Base-by-base conservation (phyloP, 169 alveolate species). In the Cryptosporidium ubiquitum region DNA sequence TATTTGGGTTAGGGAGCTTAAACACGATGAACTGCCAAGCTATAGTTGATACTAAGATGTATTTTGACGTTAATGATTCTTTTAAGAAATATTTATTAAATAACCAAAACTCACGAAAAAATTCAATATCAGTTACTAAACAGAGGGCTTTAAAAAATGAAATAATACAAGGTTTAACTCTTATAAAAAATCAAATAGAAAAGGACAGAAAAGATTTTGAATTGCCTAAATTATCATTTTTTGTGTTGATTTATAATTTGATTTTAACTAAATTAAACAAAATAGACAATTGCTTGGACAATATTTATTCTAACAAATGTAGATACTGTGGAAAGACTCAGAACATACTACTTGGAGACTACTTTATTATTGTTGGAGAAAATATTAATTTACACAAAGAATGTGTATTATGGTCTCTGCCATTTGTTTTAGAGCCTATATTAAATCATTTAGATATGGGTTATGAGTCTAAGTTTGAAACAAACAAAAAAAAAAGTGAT, bases 381-480 rank as follows among this genome's bases (percentile, higher is more conserved):
- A 73, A 51, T 37, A 39, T 29, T 35, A 9, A 33, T 31, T 10
- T 73, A 18, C 89, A 79, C 68, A 79, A 79, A 61, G 89, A 79
- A 79, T 79, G 89, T 44, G 61, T 79, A 14, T 26, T 79, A 12
- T 79, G 89, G 89, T 79, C 89, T 9, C 74, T 79, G 14, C 89
- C 89, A 9, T 79, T 79, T 79, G 44, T 66, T 26, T 44, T 79
- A 33, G 89, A 79, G 40, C 89, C 89, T 9, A 42, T 79, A 14
- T 79, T 79, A 79, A 79, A 79, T 40, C 37, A 40, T 39, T 33
- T 79, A 23, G 89, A 52, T 35, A 58, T 79, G 73, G 89, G 89
- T 40, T 79, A 79, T 66, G 89, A 79, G 31, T 79, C 89, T 14
- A 61, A 64, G 39, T 79, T 79, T 79, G 89, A 79, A 3, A 33